phyloP scores from a whole-genome alignment of 2,329 filamentous ascomycete species.

The Arthrobotrys iridis region DNA sequence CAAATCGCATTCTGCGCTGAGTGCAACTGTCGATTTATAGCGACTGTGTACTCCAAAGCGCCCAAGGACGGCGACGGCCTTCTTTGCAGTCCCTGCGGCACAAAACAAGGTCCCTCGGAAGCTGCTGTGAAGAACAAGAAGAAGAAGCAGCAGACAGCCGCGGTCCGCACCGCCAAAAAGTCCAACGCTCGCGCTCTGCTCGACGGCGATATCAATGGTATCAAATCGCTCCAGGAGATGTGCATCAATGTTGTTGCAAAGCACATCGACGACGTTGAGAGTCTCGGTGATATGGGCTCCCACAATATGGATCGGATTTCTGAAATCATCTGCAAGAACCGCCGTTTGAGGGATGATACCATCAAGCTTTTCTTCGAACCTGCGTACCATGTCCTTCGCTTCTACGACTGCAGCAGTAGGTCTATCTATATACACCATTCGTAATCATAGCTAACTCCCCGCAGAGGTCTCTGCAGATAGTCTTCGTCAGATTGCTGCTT shows the following conservation, averaged over 20 bases:
- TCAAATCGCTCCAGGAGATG: conserved; percentile 56
- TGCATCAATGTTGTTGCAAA: conserved; percentile 57
- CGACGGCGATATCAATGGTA: conserved; percentile 53
- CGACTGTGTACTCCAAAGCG: conserved; percentile 56
- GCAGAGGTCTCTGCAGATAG: conserved; percentile 55
- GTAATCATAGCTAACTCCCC: not conserved
- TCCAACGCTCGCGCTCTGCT: conserved; percentile 53
- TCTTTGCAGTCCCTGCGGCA: conserved; percentile 56
- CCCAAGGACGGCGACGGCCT: conserved; percentile 55
- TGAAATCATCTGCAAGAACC: conserved; percentile 58
- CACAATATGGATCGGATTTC: conserved; percentile 57
- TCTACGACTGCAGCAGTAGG: conserved; percentile 58
- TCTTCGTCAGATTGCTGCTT: conserved; percentile 55
- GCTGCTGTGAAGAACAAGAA: conserved; percentile 37
- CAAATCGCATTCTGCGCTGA: conserved; percentile 58
- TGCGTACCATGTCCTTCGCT: conserved; percentile 52
- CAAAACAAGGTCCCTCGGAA: conserved; percentile 55
- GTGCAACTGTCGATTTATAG: conserved; percentile 57
- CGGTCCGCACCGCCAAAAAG: conserved; percentile 55
- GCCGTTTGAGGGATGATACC: conserved; percentile 56
- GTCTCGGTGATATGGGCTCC: conserved; percentile 55
- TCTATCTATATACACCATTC: not conserved
- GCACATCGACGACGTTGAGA: conserved; percentile 58
- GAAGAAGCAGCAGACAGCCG: conserved; percentile 53
- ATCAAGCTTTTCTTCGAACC: conserved; percentile 57